Base-by-base conservation (phyloP, 495 filamentous ascomycete genomes). In the Xylaria bambusicola region DNA sequence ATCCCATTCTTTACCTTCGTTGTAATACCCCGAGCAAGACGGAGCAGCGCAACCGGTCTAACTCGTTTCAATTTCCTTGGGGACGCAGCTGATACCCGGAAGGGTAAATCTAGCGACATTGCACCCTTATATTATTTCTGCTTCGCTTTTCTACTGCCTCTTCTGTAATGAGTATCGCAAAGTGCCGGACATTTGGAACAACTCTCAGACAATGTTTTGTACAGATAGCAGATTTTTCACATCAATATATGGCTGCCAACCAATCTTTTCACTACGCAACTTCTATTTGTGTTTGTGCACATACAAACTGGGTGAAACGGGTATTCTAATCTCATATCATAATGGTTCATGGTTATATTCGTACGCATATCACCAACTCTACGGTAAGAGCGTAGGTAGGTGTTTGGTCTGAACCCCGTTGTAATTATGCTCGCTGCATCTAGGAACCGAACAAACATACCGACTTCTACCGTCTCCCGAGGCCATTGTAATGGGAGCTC, bases 1-100 rank as follows among this genome's bases (percentile, higher is more conserved):
- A 29, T 72, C 63, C 59, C 51, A 52, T 77, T 81, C 71, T 75
- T 70, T 81, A 80, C 81, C 63, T 71, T 81, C 77, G 75, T 82
- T 84, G 77, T 84, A 82, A 81, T 80, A 64, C 48, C 50, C 72
- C 67, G 65, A 70, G 69, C 71, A 67, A n/a, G 66, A 61, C 66
- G 70, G 58, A 61, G 73, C 70, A 68, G 71, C 50, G 62, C 64
- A 63, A 62, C 65, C 68, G 73, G 68, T 67, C 61, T 66, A 60
- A 65, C 66, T 63, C 66, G 69, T 69, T 46, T 40, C 27, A 31
- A 65, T 62, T 56, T 62, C 58, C 65, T 58, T 46, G 46, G 41
- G 20, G 24, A 38, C 36, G 23, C 36, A 40, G 23, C 26, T n/a
- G 38, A 10, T 50, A 17, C 51, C 49, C 31, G 13, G 6, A 33